These are phyloP conservation scores for Closterium sp. DNA, from an alignment of 139 green algal genomes.

Conservation along the genomic window DNA sequence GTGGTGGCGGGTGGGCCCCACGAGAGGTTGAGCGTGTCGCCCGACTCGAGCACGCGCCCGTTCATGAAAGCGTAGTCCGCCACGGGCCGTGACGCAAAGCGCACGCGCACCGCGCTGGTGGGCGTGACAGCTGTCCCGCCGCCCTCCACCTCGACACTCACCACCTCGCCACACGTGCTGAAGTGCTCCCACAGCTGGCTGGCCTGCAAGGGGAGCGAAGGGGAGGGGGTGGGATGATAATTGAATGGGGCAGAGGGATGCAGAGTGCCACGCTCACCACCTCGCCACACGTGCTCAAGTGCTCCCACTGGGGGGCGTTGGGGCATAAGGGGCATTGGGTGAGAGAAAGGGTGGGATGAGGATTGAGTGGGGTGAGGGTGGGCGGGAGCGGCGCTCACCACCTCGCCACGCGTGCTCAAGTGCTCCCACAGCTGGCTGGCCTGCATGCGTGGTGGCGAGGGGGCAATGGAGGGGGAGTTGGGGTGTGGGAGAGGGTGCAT, in stretches of 20 bases:
- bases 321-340: too few relatives aligned
- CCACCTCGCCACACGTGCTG: conserved; percentile 26
- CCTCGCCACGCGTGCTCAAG: too few relatives aligned
- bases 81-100: conserved; percentile 12
- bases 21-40: conserved; percentile 12
- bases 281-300: too few relatives aligned
- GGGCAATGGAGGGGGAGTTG: too few relatives aligned
- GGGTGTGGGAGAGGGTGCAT: not conserved
- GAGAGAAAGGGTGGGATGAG: not conserved
- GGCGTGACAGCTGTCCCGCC: not conserved
- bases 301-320: too few relatives aligned
- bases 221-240: not conserved
- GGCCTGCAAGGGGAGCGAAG: conserved; percentile 8
- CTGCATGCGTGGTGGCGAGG: too few relatives aligned
- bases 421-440: too few relatives aligned
- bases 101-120: not conserved
- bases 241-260: not conserved
- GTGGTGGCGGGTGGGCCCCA: conserved; percentile 28
- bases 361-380: too few relatives aligned
- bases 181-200: conserved; percentile 33
- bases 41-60: conserved; percentile 16
- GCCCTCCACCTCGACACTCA: conserved; percentile 12
- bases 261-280: too few relatives aligned
- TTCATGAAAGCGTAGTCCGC: conserved; percentile 34
- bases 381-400: too few relatives aligned